phyloP scores from a whole-genome alignment of 2,329 filamentous ascomycete species.

The Colletotrichum orchidophilum region DNA sequence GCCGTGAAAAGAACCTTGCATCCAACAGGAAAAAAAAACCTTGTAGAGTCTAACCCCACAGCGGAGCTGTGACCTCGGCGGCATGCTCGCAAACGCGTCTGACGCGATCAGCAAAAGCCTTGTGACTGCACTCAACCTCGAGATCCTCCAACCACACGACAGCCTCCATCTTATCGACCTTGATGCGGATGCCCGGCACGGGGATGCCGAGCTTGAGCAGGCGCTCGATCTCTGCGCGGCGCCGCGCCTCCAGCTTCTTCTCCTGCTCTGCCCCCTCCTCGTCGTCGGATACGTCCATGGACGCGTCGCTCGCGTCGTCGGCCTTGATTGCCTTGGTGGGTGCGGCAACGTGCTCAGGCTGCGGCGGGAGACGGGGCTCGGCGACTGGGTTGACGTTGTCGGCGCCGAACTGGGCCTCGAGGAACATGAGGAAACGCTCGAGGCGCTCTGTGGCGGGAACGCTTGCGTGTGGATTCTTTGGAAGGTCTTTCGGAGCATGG shows the following conservation, averaged over 20 bases:
- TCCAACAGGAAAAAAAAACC: neutral
- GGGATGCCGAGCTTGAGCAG: slow-evolving; percentile 88
- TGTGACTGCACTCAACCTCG: slow-evolving; percentile 86
- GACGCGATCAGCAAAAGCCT: slow-evolving; percentile 83
- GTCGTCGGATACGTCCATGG: slow-evolving; percentile 35
- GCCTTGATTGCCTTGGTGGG: slow-evolving; percentile 42
- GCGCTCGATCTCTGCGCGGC: slow-evolving; percentile 76
- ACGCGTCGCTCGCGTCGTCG: slow-evolving; percentile 36
- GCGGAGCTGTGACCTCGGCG: slow-evolving; percentile 84
- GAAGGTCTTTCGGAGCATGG: slow-evolving; percentile 45
- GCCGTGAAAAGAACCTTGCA: neutral
- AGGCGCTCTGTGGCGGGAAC: slow-evolving; percentile 80
- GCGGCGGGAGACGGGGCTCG: slow-evolving; percentile 62
- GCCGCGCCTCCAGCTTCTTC: slow-evolving; percentile 62
- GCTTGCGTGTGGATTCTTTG: slow-evolving; percentile 76
- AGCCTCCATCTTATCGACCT: slow-evolving; percentile 86
- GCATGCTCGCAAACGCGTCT: slow-evolving; percentile 89
- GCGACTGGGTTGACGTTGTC: slow-evolving; percentile 84
- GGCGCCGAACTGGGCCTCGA: slow-evolving; percentile 93
- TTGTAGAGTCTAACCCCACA: slow-evolving; percentile 60
- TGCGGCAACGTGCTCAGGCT: slow-evolving; percentile 32
- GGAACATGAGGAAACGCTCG: slow-evolving; percentile 89
- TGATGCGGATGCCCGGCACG: slow-evolving; percentile 87
- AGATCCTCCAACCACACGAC: slow-evolving; percentile 92
- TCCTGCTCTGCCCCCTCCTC: slow-evolving; percentile 42